Percentiles rank a stretch among this genome's conserved stretches.
phyloP scores from a whole-genome alignment of 2,329 filamentous ascomycete genomes.

The Dactylellina cionopaga region DNA sequence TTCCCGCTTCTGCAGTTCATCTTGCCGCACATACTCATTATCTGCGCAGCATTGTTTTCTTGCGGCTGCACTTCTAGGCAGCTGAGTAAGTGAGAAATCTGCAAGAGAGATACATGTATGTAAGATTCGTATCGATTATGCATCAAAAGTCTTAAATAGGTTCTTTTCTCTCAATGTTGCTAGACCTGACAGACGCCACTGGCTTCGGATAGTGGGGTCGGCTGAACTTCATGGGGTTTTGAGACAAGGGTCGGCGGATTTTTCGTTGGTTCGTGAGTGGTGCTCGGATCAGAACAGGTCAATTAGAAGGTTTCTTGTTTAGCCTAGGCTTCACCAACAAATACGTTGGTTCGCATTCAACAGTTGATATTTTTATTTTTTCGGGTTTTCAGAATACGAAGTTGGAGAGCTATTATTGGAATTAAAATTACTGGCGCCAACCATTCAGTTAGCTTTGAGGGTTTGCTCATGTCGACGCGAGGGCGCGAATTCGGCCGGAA shows the following conservation, averaged over 20 bases:
- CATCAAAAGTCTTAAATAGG: slow-evolving; percentile 7
- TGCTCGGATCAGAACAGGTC: not conserved
- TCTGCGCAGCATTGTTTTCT: not conserved
- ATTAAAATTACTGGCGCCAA: too few species aligned
- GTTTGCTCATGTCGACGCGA: too few species aligned
- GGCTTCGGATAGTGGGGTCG: not conserved
- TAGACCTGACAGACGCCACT: not conserved
- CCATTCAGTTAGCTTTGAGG: too few species aligned
- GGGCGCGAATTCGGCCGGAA: too few species aligned
- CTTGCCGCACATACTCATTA: not conserved
- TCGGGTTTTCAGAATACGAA: too few species aligned
- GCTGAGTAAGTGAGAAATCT: slow-evolving; percentile 7
- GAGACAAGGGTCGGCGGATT: too few species aligned
- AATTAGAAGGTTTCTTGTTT: not conserved
- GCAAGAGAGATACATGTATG: slow-evolving; percentile 24
- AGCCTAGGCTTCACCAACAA: not conserved
- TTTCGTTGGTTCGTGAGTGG: not conserved
- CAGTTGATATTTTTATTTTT: too few species aligned
- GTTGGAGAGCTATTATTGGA: too few species aligned
- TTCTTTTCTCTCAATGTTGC: not conserved
- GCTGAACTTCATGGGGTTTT: too few species aligned
- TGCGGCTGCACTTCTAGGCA: slow-evolving; percentile 22
- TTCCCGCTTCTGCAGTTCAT: slow-evolving; percentile 1
- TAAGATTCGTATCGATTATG: slow-evolving; percentile 37
- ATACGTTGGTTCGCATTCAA: too few species aligned